These are phyloP conservation scores for Raphanus hybrid DNA, from an alignment of 441 rosid species.

Conservation along the genomic window DNA sequence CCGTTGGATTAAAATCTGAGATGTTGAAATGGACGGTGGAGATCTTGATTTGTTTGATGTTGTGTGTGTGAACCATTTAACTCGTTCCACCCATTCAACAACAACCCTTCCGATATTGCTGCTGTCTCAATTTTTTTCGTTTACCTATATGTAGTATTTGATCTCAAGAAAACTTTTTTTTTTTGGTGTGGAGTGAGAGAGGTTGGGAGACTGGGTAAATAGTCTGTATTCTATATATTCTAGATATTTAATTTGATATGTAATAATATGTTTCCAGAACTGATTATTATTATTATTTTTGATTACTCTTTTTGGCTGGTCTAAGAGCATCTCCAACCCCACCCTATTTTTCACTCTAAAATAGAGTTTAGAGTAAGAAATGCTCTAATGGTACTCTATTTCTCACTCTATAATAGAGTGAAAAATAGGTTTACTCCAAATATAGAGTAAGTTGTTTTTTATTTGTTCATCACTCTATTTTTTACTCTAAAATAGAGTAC, in stretches of 20 bases:
- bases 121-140: background rate
- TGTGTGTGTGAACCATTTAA: slow-evolving; percentile 16
- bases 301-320: background rate
- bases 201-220: background rate
- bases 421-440: no score
- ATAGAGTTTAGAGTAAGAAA: no score
- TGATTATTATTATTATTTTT: no score
- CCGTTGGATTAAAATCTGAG: slow-evolving; percentile 46
- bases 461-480: no score
- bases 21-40: slow-evolving; percentile 36
- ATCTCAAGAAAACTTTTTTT: background rate
- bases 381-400: no score
- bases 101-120: slow-evolving; percentile 36
- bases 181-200: background rate
- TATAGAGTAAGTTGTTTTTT: no score
- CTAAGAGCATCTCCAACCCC: no score
- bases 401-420: no score
- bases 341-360: no score
- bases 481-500: no score
- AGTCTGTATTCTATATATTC: background rate
- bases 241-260: background rate
- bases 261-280: background rate
- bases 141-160: background rate
- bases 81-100: slow-evolving; percentile 38
- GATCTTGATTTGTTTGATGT: slow-evolving; percentile 17